Conservation (phyloP, 352 stramenopile species). For the Pythium periplocum region DNA sequence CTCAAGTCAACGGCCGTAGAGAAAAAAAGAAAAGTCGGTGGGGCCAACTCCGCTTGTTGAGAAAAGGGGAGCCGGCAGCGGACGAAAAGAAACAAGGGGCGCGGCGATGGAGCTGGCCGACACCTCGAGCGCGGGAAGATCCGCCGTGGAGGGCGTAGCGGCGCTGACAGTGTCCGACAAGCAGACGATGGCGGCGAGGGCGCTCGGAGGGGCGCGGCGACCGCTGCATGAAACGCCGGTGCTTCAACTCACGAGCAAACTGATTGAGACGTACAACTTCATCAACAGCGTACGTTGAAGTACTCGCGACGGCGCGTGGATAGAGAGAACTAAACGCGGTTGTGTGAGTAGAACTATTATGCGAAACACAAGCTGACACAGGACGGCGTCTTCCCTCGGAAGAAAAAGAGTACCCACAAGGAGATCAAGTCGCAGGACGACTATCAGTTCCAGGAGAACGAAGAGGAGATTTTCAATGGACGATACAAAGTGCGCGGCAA, state of each 20-base stretch:
- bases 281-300: conserved; percentile 88
- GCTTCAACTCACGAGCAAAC: conserved; percentile 83
- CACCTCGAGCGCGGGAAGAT: no score
- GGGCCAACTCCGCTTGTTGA: conserved; percentile 1
- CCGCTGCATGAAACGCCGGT: conserved; percentile 32
- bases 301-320: no score
- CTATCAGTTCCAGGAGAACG: conserved; percentile 46
- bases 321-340: no score
- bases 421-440: conserved; percentile 23
- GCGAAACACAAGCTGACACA: conserved; percentile 57
- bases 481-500: conserved; percentile 68
- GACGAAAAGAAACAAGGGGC: background rate
- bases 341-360: conserved; percentile 68
- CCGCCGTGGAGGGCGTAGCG: background rate
- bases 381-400: conserved; percentile 34
- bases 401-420: conserved; percentile 55
- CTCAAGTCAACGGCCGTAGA: background rate
- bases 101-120: no score
- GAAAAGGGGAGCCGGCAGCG: conserved; percentile 8
- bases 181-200: conserved; percentile 16
- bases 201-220: conserved; percentile 15
- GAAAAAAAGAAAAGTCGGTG: conserved; percentile 9
- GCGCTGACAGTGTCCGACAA: conserved; percentile 3
- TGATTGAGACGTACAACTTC: conserved; percentile 96
- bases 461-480: conserved; percentile 72